These are phyloP conservation scores for Russula ochroleuca DNA, from an alignment of 768 basidiomycete species.

Conservation along the genomic window DNA sequence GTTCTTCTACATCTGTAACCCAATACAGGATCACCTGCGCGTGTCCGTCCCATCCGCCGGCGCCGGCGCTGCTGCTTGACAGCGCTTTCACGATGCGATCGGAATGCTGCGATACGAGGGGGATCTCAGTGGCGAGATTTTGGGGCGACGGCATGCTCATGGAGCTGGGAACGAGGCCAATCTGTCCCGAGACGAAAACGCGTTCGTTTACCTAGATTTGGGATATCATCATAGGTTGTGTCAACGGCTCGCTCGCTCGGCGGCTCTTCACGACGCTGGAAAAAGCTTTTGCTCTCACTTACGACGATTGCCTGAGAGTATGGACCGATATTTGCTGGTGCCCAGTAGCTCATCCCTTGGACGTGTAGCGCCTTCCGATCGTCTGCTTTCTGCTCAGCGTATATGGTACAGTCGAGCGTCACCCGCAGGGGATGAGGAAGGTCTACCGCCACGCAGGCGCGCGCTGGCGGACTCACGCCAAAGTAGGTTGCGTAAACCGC, in stretches of 20 bases:
- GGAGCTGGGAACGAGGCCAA: conserved; percentile 77
- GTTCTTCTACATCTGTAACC: conserved; percentile 43
- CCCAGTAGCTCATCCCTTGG: conserved; percentile 96
- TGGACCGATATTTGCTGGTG: conserved; percentile 97
- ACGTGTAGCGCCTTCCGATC: conserved; percentile 83
- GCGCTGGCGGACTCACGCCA: conserved; percentile 85
- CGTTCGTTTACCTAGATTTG: conserved; percentile 58
- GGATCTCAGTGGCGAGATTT: conserved; percentile 59
- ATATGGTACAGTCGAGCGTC: conserved; percentile 80
- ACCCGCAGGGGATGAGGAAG: conserved; percentile 56
- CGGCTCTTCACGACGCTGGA: not conserved
- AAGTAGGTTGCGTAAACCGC: conserved; percentile 75
- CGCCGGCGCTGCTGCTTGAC: conserved; percentile 46
- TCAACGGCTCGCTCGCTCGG: not conserved
- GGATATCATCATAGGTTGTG: not conserved
- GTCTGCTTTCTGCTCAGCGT: conserved; percentile 36
- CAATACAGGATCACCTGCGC: conserved; percentile 69
- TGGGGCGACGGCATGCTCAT: conserved; percentile 60
- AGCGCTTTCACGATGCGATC: conserved; percentile 61
- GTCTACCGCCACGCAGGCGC: conserved; percentile 87
- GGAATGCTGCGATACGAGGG: conserved; percentile 78
- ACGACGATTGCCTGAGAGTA: conserved; percentile 93
- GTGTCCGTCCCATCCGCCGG: conserved; percentile 59
- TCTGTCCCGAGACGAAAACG: conserved; percentile 93
- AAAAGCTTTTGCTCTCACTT: conserved; percentile 29